Evolutionary conservation across 306 rosid species (phyloP), one percentile per base, ranked within the genome.

Genomic region (Casuarina glauca): DNA sequence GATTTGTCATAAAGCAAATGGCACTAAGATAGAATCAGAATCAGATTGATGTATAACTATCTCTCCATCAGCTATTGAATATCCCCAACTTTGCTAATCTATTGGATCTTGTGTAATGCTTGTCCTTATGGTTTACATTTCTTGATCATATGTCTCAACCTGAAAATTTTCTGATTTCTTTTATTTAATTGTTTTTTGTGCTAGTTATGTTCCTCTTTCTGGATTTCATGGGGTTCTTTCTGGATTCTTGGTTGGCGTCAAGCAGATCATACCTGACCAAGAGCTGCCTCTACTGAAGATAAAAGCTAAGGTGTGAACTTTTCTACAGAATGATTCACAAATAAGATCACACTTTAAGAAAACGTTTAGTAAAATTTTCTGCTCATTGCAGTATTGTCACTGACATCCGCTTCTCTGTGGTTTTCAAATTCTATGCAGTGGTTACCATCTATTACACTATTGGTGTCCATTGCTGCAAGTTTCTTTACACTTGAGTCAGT

Each of bases 191-290:
- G 39, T 63, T 82, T 69, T 45, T 76, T 80, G 35, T 84, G 82
- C 70, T 80, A 94, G 98, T 45, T 94, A 94, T 78, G 70, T 84
- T 74, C 97, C 97, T 67, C 88, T 94, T 72, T 92, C 97, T 79
- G 98, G 98, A 82, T 94, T 94, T 85, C 86, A 90, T 75, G 98
- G 98, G 68, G 85, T 94, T 79, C 90, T 92, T 32, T 80, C 93
- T 26, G 98, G 98, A 72, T 89, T 94, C 80, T 87, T 94, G 93
- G 98, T 94, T 83, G 96, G 98, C 79, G 86, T 94, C 82, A 94
- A 94, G 82, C 98, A 94, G 89, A 94, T 90, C 68, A 83, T 92
- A 82, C 98, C 98, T 5, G 98, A 94, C 82, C 96, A 92, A 80
- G 95, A 94, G 85, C 76, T 94, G 78, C 97, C 98, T 49, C 58